phyloP scores from a whole-genome alignment of 306 rosid species.

The Cicer bijugum region DNA sequence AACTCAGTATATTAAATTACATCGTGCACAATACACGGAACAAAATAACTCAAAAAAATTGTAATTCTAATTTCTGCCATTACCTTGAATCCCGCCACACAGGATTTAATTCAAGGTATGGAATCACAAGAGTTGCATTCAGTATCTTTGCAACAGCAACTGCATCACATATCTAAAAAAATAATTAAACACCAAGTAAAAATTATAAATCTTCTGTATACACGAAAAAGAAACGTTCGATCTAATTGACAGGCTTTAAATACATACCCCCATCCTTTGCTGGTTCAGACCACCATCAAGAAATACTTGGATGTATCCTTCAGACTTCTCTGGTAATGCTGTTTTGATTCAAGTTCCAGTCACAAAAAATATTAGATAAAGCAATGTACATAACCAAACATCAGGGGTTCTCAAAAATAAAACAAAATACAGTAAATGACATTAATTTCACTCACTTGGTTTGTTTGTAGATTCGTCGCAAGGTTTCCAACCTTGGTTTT shows the following conservation, averaged over 20 bases:
- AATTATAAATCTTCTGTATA: constrained; percentile 14
- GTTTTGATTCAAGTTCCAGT: constrained; percentile 46
- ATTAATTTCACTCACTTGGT: constrained; percentile 60
- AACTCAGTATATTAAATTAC: constrained; percentile 26
- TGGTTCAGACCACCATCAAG: constrained; percentile 99
- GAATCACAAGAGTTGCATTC: constrained; percentile 96
- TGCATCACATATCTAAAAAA: constrained; percentile 90
- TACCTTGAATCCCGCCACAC: constrained; percentile 97
- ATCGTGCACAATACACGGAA: constrained; percentile 35
- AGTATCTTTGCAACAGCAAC: constrained; percentile 93
- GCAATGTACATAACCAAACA: constrained; percentile 20
- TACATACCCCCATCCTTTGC: constrained; percentile 99
- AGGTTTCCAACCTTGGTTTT: constrained; percentile 70
- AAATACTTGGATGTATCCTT: constrained; percentile 90
- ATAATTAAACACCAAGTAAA: constrained; percentile 34
- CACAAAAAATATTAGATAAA: constrained; percentile 36
- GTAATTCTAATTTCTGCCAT: constrained; percentile 13
- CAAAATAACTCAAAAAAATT: constrained; percentile 33
- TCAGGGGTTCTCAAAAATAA: constrained; percentile 11
- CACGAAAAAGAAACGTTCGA: constrained; percentile 14
- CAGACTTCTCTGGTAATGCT: constrained; percentile 79
- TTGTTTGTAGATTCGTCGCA: constrained; percentile 56
- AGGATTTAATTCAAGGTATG: constrained; percentile 89
- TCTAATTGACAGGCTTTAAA: constrained; percentile 22
- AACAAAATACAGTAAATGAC: constrained; percentile 23